Evolutionary conservation across 768 basidiomycete species (phyloP).

Genomic region (Vararia minispora): DNA sequence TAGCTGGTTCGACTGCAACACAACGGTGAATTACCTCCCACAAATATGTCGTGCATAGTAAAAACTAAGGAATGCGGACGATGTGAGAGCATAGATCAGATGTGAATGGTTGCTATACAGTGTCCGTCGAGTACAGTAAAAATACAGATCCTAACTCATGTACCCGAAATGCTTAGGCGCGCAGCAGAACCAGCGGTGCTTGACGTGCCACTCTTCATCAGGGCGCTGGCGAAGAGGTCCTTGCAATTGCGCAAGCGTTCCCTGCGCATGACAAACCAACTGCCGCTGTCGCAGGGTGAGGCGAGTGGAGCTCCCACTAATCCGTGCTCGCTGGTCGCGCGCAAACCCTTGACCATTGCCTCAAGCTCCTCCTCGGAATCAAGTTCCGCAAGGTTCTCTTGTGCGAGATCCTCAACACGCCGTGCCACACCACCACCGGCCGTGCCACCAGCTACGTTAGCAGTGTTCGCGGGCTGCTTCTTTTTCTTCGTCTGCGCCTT

Average conservation of each 20-base stretch:
- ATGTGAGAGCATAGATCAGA: no score
- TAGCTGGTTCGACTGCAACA: no score
- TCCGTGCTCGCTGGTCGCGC: slow-evolving; percentile 43
- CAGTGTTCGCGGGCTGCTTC: slow-evolving; percentile 36
- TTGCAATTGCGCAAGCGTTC: slow-evolving; percentile 41
- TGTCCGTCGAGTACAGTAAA: no score
- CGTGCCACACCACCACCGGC: slow-evolving; percentile 28
- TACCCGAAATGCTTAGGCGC: slow-evolving; percentile 8
- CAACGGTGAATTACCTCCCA: no score
- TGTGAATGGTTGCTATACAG: no score
- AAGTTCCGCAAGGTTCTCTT: slow-evolving; percentile 64
- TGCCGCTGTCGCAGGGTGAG: slow-evolving; percentile 59
- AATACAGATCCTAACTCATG: no score
- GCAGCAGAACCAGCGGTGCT: slow-evolving; percentile 13
- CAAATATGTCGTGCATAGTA: no score
- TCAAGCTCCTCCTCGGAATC: slow-evolving; percentile 85
- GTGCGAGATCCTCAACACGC: slow-evolving; percentile 26
- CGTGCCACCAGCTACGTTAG: slow-evolving; percentile 26
- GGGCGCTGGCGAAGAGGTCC: slow-evolving; percentile 20
- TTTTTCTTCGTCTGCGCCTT: slow-evolving; percentile 50
- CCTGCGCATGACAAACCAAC: slow-evolving; percentile 73
- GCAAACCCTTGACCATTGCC: slow-evolving; percentile 51
- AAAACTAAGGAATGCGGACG: no score
- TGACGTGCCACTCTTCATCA: slow-evolving; percentile 18
- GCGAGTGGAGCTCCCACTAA: slow-evolving; percentile 57